Conservation (phyloP, 768 basidiomycete species). For the Fibroporia radiculosa region DNA sequence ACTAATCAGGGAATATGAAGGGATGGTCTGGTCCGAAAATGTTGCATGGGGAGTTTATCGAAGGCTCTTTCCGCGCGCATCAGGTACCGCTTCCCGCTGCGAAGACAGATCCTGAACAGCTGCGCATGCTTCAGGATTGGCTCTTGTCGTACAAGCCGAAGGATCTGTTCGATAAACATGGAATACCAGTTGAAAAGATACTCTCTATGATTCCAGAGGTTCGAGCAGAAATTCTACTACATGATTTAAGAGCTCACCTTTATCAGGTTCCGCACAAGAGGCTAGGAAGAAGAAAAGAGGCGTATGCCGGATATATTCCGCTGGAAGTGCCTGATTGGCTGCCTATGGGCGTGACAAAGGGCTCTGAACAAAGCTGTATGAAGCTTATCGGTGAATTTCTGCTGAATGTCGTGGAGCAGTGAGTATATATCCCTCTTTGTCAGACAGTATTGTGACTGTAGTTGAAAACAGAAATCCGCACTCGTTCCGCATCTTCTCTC, state of each 20-base stretch:
- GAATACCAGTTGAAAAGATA: conserved; percentile 47
- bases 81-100: conserved; percentile 82
- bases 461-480: conserved; percentile 51
- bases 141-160: conserved; percentile 60
- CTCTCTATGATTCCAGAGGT: conserved; percentile 47
- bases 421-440: conserved; percentile 16
- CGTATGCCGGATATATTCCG: conserved; percentile 53
- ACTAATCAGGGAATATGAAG: too few relatives aligned
- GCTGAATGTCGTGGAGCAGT: conserved; percentile 49
- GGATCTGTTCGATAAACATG: conserved; percentile 55
- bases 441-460: not conserved
- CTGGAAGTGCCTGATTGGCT: conserved; percentile 65
- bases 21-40: conserved; percentile 64
- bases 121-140: conserved; percentile 62
- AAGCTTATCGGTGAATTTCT: conserved; percentile 55
- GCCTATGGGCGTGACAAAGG: conserved; percentile 41
- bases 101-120: conserved; percentile 56
- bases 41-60: conserved; percentile 63
- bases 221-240: not conserved
- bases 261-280: conserved; percentile 39
- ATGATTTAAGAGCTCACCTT: not conserved
- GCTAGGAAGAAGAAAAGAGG: conserved; percentile 64
- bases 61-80: conserved; percentile 79
- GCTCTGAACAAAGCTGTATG: conserved; percentile 69
- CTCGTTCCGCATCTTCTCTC: conserved; percentile 84